phyloP scores from a whole-genome alignment of 2,329 filamentous ascomycete genomes.

The Pseudogymnoascus sp. region DNA sequence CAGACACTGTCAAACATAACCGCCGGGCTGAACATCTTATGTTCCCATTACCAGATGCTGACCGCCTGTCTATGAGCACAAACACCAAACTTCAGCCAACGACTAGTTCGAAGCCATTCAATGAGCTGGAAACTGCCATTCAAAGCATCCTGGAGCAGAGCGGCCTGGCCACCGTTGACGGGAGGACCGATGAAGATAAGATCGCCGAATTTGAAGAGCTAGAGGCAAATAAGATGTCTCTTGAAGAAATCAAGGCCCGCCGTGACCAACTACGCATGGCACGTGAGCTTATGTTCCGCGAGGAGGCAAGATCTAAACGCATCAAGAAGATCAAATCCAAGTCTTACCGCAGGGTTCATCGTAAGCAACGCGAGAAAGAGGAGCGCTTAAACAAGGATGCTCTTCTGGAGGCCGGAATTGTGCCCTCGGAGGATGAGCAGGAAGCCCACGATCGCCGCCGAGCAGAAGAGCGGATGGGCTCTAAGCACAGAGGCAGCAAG shows the following conservation, averaged over 20 bases:
- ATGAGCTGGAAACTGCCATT: constrained; percentile 78
- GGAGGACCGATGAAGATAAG: constrained; percentile 54
- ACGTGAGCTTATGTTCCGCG: constrained; percentile 78
- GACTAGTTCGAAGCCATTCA: constrained; percentile 57
- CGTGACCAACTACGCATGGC: constrained; percentile 69
- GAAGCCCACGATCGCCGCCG: constrained; percentile 56
- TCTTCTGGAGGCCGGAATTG: constrained; percentile 50
- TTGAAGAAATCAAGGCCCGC: constrained; percentile 65
- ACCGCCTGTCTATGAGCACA: constrained; percentile 49
- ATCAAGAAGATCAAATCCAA: constrained; percentile 99
- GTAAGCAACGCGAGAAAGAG: constrained; percentile 62
- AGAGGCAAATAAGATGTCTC: constrained; percentile 63
- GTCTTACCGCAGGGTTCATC: constrained; percentile 83
- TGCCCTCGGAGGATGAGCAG: constrained; percentile 56
- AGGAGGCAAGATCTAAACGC: constrained; percentile 79
- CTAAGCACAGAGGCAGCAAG: constrained; percentile 62
- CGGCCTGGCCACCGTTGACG: constrained; percentile 57
- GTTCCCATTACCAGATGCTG: constrained; percentile 75
- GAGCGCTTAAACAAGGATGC: constrained; percentile 50
- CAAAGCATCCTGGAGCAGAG: constrained; percentile 85
- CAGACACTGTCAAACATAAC: constrained; percentile 90
- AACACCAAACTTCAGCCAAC: constrained; percentile 59
- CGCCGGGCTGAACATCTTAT: constrained; percentile 81
- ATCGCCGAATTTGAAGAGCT: constrained; percentile 63
- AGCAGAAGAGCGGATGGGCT: constrained; percentile 63